A percentile compares a stretch with the other conserved stretches of the same genome.
phyloP scores from a whole-genome alignment of 2,329 filamentous ascomycete species.

The Colletotrichum agaves region DNA sequence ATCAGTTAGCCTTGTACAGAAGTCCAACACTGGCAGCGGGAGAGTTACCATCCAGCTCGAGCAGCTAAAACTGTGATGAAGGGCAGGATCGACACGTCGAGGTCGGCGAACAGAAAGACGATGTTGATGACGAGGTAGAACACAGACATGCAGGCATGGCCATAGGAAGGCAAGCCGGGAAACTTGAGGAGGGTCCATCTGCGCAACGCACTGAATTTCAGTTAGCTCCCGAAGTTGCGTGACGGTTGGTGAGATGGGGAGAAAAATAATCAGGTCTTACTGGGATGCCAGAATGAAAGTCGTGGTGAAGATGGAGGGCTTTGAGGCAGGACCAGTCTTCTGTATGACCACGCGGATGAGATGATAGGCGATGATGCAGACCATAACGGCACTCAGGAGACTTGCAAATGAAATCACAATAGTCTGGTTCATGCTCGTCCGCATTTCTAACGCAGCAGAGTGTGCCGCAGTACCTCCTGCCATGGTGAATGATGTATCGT shows the following conservation, averaged over 20 bases:
- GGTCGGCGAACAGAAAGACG: slow-evolving; percentile 46
- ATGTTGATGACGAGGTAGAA: slow-evolving; percentile 49
- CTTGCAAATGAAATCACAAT: slow-evolving; percentile 41
- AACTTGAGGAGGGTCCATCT: slow-evolving; percentile 31
- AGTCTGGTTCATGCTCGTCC: slow-evolving; percentile 41
- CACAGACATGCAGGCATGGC: slow-evolving; percentile 45
- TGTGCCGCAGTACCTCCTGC: slow-evolving; percentile 17
- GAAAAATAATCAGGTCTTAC: slow-evolving; percentile 12
- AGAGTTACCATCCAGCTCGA: slow-evolving; percentile 51
- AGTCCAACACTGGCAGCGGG: neutral
- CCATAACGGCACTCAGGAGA: slow-evolving; percentile 18
- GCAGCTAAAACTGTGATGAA: slow-evolving; percentile 50
- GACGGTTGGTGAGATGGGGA: neutral
- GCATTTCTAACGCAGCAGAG: slow-evolving; percentile 31
- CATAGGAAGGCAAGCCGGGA: slow-evolving; percentile 38
- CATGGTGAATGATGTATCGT: slow-evolving; percentile 5
- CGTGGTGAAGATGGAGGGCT: slow-evolving; percentile 3
- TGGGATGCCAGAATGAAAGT: slow-evolving; percentile 32
- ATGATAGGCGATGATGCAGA: slow-evolving; percentile 19
- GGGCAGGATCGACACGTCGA: slow-evolving; percentile 46
- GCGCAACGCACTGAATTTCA: slow-evolving; percentile 23
- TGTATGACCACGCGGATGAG: slow-evolving; percentile 29
- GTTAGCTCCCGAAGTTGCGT: neutral
- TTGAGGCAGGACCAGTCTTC: slow-evolving; percentile 20
- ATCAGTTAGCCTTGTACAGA: too few species aligned